Conservation (phyloP, 495 filamentous ascomycete genomes). For the Daldinia grandis region DNA sequence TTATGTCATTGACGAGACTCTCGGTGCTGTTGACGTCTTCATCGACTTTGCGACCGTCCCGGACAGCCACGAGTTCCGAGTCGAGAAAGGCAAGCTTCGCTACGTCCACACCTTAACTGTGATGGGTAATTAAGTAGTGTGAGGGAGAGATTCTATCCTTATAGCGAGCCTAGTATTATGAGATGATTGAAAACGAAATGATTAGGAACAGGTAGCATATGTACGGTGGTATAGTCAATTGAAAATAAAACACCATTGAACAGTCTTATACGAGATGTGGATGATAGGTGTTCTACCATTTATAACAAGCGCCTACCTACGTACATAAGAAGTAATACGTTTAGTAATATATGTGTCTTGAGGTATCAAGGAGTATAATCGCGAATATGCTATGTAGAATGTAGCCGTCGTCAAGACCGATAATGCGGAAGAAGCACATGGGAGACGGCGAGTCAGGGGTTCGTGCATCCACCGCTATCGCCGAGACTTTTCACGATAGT, state of each 20-base stretch:
- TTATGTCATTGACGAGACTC: slow-evolving; percentile 62
- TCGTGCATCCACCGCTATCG: slow-evolving; percentile 26
- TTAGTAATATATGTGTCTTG: not conserved
- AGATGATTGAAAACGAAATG: not conserved
- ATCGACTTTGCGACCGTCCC: slow-evolving; percentile 56
- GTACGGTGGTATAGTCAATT: not conserved
- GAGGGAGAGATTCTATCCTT: not conserved
- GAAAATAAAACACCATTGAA: not conserved
- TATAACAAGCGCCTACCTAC: too few species aligned
- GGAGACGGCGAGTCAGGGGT: slow-evolving; percentile 19
- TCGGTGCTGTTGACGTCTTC: slow-evolving; percentile 57
- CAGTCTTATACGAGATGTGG: not conserved
- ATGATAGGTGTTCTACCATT: not conserved
- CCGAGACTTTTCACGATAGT: slow-evolving; percentile 31
- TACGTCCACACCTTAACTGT: slow-evolving; percentile 59
- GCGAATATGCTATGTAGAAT: slow-evolving; percentile 64
- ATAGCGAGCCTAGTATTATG: not conserved
- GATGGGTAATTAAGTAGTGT: slow-evolving; percentile 38
- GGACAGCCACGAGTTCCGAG: slow-evolving; percentile 61
- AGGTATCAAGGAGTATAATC: not conserved
- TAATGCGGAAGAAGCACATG: slow-evolving; percentile 21
- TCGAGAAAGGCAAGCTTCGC: slow-evolving; percentile 58
- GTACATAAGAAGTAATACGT: not conserved
- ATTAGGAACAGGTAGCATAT: not conserved
- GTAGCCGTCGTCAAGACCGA: slow-evolving; percentile 49